These are phyloP conservation scores for Colletotrichum shisoi DNA, from an alignment of 2,329 filamentous ascomycete species.

Conservation along the genomic window DNA sequence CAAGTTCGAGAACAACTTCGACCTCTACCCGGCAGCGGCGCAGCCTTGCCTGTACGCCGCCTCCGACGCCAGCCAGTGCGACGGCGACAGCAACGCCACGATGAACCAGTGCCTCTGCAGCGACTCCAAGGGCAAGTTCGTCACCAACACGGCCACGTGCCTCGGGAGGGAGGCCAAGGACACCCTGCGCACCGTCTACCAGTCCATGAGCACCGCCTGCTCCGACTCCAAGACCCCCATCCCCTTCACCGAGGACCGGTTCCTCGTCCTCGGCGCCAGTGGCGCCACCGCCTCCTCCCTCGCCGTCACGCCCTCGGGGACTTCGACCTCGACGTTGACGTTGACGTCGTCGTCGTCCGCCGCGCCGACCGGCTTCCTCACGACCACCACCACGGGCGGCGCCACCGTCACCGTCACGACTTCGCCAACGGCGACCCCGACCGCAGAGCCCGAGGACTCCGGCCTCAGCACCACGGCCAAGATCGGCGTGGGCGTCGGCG, in stretches of 20 bases:
- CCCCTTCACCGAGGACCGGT: slow-evolving; percentile 52
- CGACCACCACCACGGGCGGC: slow-evolving; percentile 28
- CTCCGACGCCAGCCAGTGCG: slow-evolving; percentile 53
- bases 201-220: slow-evolving; percentile 56
- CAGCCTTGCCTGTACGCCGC: slow-evolving; percentile 56
- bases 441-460: slow-evolving; percentile 4
- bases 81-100: slow-evolving; percentile 49
- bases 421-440: slow-evolving; percentile 2
- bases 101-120: slow-evolving; percentile 61
- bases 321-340: too few relatives aligned
- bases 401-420: slow-evolving; percentile 32
- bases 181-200: slow-evolving; percentile 55
- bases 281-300: slow-evolving; percentile 36
- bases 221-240: slow-evolving; percentile 55
- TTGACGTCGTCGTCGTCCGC: slow-evolving; percentile 39
- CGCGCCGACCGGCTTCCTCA: slow-evolving; percentile 27
- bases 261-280: slow-evolving; percentile 45
- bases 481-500: slow-evolving; percentile 53
- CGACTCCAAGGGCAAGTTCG: slow-evolving; percentile 57
- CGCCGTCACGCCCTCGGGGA: slow-evolving; percentile 39
- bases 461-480: slow-evolving; percentile 50
- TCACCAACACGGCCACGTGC: slow-evolving; percentile 57
- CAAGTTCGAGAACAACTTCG: slow-evolving; percentile 53
- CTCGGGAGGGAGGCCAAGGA: slow-evolving; percentile 49
- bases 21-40: slow-evolving; percentile 52